Percentiles rank a stretch among this genome's conserved stretches.
phyloP scores from a whole-genome alignment of 306 rosid genomes.

The Casuarina glauca region DNA sequence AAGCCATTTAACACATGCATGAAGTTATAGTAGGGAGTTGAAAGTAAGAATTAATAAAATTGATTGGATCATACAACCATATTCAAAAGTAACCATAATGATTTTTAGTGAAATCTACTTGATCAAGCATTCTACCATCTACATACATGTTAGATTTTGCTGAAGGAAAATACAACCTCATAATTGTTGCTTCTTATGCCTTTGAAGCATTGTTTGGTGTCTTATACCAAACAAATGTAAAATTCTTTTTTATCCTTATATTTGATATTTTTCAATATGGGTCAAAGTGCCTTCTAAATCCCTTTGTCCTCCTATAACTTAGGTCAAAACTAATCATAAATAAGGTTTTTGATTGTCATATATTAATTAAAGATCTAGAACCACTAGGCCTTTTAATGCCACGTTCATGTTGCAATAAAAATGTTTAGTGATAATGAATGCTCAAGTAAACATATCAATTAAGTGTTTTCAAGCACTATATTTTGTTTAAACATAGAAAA shows the following conservation, averaged over 20 bases:
- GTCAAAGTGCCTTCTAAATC: conserved; percentile 85
- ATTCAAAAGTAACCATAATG: background rate
- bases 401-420: conserved; percentile 69
- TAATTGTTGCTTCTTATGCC: conserved; percentile 70
- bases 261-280: conserved; percentile 63
- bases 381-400: conserved; percentile 64
- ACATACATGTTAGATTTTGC: background rate
- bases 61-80: background rate
- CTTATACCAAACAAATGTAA: conserved; percentile 75
- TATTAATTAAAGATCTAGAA: conserved; percentile 59
- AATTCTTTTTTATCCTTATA: conserved; percentile 81
- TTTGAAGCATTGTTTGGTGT: conserved; percentile 74
- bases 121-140: background rate
- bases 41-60: background rate
- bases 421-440: conserved; percentile 20
- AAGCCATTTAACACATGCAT: too few species aligned
- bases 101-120: background rate
- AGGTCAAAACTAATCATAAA: conserved; percentile 87
- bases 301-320: conserved; percentile 66
- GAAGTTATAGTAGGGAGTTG: too few species aligned
- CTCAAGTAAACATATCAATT: conserved; percentile 16
- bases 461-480: background rate
- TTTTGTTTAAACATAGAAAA: too few species aligned
- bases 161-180: conserved; percentile 53
- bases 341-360: conserved; percentile 66